phyloP scores from a whole-genome alignment of 192 early-diverging fungal genomes.

The Backusella westeae region DNA sequence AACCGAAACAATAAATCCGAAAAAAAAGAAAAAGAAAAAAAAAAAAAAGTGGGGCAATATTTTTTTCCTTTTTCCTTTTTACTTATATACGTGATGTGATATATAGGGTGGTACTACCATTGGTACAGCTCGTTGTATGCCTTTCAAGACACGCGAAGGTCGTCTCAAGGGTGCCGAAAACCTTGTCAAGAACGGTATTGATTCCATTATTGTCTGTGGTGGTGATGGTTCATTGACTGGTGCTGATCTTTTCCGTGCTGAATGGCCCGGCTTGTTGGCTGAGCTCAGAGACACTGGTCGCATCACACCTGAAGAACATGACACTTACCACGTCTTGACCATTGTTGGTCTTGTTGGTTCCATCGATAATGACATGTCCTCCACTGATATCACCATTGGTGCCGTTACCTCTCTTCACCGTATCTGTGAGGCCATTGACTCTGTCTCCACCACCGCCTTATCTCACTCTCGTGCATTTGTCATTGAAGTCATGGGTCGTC shows the following conservation, averaged over 20 bases:
- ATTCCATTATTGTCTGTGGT: conserved; percentile 92
- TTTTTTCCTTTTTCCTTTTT: conserved; percentile 2
- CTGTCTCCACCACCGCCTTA: conserved; percentile 86
- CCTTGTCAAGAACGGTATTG: conserved; percentile 89
- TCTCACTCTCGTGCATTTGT: conserved; percentile 97
- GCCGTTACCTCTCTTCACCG: conserved; percentile 90
- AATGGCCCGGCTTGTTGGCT: conserved; percentile 84
- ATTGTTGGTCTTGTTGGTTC: conserved; percentile 97
- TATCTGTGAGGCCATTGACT: conserved; percentile 95
- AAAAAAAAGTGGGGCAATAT: not conserved
- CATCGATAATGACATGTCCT: conserved; percentile 94
- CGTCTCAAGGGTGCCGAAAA: conserved; percentile 81
- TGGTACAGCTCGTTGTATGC: conserved; percentile 87
- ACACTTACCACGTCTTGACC: conserved; percentile 65
- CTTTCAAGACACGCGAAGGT: conserved; percentile 83
- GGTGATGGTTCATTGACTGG: conserved; percentile 98
- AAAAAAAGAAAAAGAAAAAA: not conserved
- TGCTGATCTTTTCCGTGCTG: conserved; percentile 85
- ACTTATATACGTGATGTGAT: not conserved
- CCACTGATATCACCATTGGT: conserved; percentile 94
- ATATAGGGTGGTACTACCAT: conserved; percentile 90
- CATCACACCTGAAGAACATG: conserved; percentile 60
- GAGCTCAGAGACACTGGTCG: conserved; percentile 65
- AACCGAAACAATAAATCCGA: not conserved
- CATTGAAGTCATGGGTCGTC: conserved; percentile 97